Conservation (phyloP, 139 green algal genomes). For the Bryopsis sp. region DNA sequence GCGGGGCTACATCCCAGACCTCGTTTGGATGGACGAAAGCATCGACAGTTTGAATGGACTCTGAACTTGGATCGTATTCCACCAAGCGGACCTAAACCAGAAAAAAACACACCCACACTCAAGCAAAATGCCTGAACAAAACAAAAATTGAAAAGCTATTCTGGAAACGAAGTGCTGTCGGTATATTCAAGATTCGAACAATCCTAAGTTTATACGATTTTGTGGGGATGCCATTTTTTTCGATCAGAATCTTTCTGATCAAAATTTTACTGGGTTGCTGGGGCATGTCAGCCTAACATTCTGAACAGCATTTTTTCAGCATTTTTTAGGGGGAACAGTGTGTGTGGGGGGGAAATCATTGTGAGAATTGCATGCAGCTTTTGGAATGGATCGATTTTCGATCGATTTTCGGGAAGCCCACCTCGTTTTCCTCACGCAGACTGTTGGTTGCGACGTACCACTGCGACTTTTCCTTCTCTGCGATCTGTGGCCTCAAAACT, state of each 20-base stretch:
- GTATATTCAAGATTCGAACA: too few relatives aligned
- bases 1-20: conserved; percentile 55
- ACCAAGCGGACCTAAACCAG: conserved; percentile 44
- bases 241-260: too few relatives aligned
- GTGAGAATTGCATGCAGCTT: too few relatives aligned
- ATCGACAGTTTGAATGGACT: conserved; percentile 30
- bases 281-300: too few relatives aligned
- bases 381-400: too few relatives aligned
- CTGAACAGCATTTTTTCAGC: background rate
- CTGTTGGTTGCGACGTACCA: conserved; percentile 60
- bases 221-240: too few relatives aligned
- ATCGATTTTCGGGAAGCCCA: too few relatives aligned
- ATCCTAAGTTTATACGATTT: too few relatives aligned
- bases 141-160: too few relatives aligned
- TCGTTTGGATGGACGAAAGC: conserved; percentile 43
- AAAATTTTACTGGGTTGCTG: too few relatives aligned
- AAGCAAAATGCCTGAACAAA: background rate
- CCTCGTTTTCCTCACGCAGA: conserved; percentile 66
- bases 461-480: conserved; percentile 25
- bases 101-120: background rate
- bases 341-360: too few relatives aligned
- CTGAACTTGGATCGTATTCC: conserved; percentile 53
- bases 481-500: conserved; percentile 28
- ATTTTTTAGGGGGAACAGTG: background rate
- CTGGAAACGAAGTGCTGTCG: too few relatives aligned